phyloP scores from a whole-genome alignment of 2,329 filamentous ascomycete species.

The Fusarium dimerum region DNA sequence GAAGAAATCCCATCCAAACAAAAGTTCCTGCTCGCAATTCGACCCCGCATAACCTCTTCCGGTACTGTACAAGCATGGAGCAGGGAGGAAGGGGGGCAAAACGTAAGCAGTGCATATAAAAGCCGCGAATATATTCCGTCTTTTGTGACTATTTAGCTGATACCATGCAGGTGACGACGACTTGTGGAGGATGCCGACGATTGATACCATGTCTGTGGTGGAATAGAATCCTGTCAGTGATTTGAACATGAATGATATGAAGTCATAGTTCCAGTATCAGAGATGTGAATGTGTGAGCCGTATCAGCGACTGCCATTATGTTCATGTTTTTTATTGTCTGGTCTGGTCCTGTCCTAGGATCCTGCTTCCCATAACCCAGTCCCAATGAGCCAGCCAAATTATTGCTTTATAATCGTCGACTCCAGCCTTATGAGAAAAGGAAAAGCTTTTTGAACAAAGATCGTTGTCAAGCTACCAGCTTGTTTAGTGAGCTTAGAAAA shows the following conservation, averaged over 20 bases:
- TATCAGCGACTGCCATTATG: too few species aligned
- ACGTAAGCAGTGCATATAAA: neutral
- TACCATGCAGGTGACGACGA: conserved; percentile 16
- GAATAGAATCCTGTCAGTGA: too few species aligned
- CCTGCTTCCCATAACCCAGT: conserved; percentile 21
- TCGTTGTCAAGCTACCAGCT: too few species aligned
- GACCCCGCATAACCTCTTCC: conserved; percentile 5
- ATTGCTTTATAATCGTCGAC: conserved; percentile 28
- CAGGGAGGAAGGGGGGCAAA: neutral
- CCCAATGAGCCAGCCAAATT: conserved; percentile 15
- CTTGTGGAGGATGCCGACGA: neutral
- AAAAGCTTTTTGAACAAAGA: too few species aligned
- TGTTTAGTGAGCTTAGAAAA: conserved; percentile 12
- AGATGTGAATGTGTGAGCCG: too few species aligned
- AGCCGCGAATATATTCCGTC: neutral
- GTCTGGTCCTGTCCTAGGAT: too few species aligned
- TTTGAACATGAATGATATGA: too few species aligned
- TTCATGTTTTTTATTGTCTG: conserved; percentile 15
- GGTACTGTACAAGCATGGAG: too few species aligned
- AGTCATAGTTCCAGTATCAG: too few species aligned
- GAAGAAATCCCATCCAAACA: conserved; percentile 6
- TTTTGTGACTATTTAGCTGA: conserved; percentile 4
- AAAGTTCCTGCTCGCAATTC: conserved; percentile 17
- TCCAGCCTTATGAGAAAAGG: conserved; percentile 20
- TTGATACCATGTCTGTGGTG: neutral